phyloP scores from a whole-genome alignment of 176 grass and related monocot species.

The Aegilops bicornis region DNA sequence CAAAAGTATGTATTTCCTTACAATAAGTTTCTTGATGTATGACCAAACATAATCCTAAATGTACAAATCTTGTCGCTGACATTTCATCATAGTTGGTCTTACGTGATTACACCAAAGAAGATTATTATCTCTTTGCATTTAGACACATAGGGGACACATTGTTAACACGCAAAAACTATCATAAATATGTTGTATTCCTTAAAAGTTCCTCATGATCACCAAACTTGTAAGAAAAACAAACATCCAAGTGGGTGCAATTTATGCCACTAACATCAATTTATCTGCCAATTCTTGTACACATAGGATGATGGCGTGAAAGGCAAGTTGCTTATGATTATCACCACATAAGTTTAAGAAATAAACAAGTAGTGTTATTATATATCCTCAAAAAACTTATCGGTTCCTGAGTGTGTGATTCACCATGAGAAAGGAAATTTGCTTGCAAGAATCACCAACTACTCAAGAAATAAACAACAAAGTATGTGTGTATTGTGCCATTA shows the following conservation, averaged over 20 bases:
- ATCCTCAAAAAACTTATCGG: not conserved
- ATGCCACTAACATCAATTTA: not conserved
- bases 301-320: not conserved
- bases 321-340: not conserved
- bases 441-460: no score
- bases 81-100: not conserved
- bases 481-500: no score
- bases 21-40: not conserved
- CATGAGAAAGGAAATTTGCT: not conserved
- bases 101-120: not conserved
- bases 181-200: not conserved
- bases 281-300: not conserved
- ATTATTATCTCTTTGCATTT: not conserved
- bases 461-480: no score
- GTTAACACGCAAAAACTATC: not conserved
- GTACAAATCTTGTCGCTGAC: not conserved
- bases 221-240: not conserved
- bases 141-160: not conserved
- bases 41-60: not conserved
- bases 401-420: not conserved
- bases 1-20: not conserved
- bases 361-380: not conserved
- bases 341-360: not conserved
- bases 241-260: not conserved
- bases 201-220: not conserved